Evolutionary conservation across 2,329 filamentous ascomycete species (phyloP).

Genomic region (Hymenotorrendiella dingleyae): DNA sequence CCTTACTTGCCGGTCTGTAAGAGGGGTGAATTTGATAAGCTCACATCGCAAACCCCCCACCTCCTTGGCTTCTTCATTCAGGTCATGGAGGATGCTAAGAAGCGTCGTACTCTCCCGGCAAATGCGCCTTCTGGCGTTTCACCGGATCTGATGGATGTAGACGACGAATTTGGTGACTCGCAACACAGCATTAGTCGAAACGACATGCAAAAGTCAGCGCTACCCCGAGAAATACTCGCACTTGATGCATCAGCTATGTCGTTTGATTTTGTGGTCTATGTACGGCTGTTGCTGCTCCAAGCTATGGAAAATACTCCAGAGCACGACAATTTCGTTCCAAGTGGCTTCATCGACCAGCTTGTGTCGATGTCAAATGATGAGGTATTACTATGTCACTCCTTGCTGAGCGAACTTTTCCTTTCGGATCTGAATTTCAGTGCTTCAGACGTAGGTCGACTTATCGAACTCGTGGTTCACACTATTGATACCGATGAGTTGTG

Average conservation of each 20-base stretch:
- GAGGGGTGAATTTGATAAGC: slow-evolving; percentile 12
- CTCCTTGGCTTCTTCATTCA: slow-evolving; percentile 22
- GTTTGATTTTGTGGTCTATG: slow-evolving; percentile 21
- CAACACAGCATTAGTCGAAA: slow-evolving; percentile 45
- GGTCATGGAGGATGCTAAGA: slow-evolving; percentile 19
- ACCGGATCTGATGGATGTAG: slow-evolving; percentile 60
- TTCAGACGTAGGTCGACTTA: slow-evolving; percentile 41
- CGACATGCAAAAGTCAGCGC: slow-evolving; percentile 32
- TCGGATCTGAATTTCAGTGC: slow-evolving; percentile 47
- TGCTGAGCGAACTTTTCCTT: slow-evolving; percentile 47
- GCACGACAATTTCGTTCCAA: slow-evolving; percentile 41
- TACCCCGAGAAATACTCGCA: slow-evolving; percentile 35
- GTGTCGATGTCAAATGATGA: slow-evolving; percentile 46
- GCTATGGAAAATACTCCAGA: slow-evolving; percentile 16
- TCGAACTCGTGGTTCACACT: slow-evolving; percentile 46
- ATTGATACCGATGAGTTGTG: slow-evolving; percentile 56
- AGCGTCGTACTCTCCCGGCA: slow-evolving; percentile 4
- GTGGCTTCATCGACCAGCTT: slow-evolving; percentile 44
- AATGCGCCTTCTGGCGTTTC: slow-evolving; percentile 25
- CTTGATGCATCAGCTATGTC: slow-evolving; percentile 23
- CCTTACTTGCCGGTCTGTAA: slow-evolving; percentile 25
- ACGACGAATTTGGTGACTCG: slow-evolving; percentile 55
- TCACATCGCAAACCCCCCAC: slow-evolving; percentile 17
- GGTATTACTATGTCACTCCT: slow-evolving; percentile 43
- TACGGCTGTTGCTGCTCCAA: slow-evolving; percentile 21